phyloP scores from a whole-genome alignment of 2,329 filamentous ascomycete species.

The Fusarium abutilonis region DNA sequence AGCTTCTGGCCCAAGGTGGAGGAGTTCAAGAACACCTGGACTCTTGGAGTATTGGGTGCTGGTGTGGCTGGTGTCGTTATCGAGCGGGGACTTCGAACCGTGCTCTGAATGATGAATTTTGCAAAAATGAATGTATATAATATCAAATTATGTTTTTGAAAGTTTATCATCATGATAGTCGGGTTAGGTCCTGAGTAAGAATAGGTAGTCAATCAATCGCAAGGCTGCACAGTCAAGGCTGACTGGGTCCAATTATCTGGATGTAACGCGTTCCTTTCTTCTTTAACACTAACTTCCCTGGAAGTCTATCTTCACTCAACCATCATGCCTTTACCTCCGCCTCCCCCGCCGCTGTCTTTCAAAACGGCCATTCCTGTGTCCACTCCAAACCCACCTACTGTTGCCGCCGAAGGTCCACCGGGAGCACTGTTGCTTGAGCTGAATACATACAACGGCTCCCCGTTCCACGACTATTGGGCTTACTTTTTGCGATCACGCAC shows the following conservation, averaged over 20 bases:
- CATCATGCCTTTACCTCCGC: background rate
- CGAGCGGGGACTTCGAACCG: background rate
- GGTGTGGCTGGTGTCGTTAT: conserved; percentile 7
- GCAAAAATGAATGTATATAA: background rate
- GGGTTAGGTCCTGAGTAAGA: no score
- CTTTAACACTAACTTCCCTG: background rate
- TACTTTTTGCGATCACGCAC: background rate
- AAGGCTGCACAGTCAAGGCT: conserved; percentile 15
- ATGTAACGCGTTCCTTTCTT: background rate
- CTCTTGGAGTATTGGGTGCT: background rate
- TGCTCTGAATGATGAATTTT: background rate
- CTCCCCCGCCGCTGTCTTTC: background rate
- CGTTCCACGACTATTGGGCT: conserved; percentile 6
- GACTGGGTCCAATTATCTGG: no score
- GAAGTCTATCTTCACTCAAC: background rate
- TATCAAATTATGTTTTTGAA: no score
- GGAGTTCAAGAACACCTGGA: conserved; percentile 10
- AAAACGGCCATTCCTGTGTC: background rate
- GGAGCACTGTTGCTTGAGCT: background rate
- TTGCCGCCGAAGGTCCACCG: background rate
- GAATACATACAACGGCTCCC: background rate
- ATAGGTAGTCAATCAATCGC: conserved; percentile 13
- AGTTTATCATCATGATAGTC: no score
- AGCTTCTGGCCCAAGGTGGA: conserved; percentile 21
- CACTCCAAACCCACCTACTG: background rate